phyloP scores from a whole-genome alignment of 306 rosid species.

The Herpetospermum pedunculosum region DNA sequence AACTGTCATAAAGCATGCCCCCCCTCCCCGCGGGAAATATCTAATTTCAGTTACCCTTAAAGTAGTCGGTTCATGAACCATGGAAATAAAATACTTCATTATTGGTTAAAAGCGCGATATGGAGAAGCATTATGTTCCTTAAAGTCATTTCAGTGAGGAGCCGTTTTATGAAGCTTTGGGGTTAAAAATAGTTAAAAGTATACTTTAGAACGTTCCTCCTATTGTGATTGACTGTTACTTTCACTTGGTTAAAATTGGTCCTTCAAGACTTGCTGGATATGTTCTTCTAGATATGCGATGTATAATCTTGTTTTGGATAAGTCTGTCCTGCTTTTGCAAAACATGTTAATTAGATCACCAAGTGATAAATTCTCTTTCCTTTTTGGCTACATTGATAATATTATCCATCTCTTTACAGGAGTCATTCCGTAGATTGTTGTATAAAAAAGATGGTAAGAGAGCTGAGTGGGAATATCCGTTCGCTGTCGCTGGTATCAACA shows the following conservation, averaged over 20 bases:
- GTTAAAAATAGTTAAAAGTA: background rate
- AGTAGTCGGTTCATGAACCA: background rate
- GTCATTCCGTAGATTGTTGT: conserved; percentile 67
- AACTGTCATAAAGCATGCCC: no score
- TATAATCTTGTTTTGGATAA: background rate
- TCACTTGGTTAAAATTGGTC: background rate
- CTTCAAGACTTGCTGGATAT: background rate
- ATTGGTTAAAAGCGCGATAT: background rate
- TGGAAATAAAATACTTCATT: background rate
- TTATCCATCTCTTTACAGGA: conserved; percentile 31
- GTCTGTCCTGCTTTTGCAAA: background rate
- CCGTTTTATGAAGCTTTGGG: background rate
- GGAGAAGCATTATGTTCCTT: background rate
- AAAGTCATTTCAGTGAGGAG: background rate
- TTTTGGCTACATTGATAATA: background rate
- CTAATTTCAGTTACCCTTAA: background rate
- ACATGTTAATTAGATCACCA: background rate
- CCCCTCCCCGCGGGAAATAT: no score
- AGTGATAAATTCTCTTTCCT: background rate
- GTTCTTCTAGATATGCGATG: background rate
- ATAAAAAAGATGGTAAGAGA: conserved; percentile 71
- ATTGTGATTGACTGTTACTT: background rate
- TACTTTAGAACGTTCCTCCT: background rate
- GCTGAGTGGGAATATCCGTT: conserved; percentile 99
- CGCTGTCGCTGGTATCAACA: conserved; percentile 90